Conservation (phyloP, 164 flowering plant species). For the Platanus orientalis region DNA sequence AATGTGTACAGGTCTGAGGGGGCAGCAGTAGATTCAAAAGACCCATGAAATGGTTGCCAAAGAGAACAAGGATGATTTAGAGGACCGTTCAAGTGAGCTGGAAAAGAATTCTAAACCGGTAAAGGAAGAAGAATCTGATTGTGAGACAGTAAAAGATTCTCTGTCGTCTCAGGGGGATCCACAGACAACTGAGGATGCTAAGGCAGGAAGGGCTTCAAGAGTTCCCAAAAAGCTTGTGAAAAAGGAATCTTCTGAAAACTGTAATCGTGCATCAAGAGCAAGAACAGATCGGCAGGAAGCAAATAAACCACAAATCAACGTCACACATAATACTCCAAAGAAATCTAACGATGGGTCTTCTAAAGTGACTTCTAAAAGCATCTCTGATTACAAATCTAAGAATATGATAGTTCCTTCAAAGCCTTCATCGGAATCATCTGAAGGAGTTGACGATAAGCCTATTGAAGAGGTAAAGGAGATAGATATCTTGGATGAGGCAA, state of each 20-base stretch:
- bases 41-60: conserved; percentile 29
- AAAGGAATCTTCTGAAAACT: conserved; percentile 21
- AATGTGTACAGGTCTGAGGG: conserved; percentile 51
- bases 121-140: conserved; percentile 67
- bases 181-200: conserved; percentile 45
- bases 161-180: conserved; percentile 66
- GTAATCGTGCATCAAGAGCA: conserved; percentile 23
- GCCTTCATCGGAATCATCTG: conserved; percentile 63
- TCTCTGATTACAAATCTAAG: conserved; percentile 25
- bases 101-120: conserved; percentile 39
- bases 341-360: conserved; percentile 27
- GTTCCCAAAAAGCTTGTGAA: conserved; percentile 27
- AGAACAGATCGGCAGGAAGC: conserved; percentile 28
- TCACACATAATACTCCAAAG: conserved; percentile 27
- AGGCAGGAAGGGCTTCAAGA: conserved; percentile 31
- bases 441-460: conserved; percentile 45
- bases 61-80: conserved; percentile 30
- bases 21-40: conserved; percentile 18
- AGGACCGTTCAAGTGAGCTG: conserved; percentile 37
- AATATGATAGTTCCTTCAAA: conserved; percentile 34
- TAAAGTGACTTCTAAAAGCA: conserved; percentile 18
- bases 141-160: conserved; percentile 57
- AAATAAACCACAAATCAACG: conserved; percentile 25
- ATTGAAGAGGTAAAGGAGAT: conserved; percentile 48
- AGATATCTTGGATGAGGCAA: conserved; percentile 49